A percentile compares a stretch with the other conserved stretches of the same genome.
Evolutionary conservation across 2,329 filamentous ascomycete genomes (phyloP).

Genomic region (Amylocarpus encephaloides): DNA sequence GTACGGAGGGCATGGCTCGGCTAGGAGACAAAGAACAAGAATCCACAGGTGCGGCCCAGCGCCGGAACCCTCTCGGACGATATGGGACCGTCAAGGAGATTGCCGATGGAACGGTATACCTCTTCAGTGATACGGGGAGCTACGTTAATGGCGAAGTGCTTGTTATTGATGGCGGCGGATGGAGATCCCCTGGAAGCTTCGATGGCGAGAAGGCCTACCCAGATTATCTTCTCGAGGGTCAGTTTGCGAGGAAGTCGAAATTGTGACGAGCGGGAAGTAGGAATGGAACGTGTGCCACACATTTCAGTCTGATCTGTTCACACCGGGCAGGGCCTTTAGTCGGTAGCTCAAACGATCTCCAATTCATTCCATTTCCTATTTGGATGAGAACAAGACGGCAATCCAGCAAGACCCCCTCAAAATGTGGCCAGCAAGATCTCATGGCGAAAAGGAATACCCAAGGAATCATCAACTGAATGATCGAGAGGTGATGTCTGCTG

Average conservation of each 20-base stretch:
- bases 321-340: no score
- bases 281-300: no score
- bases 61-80: slow-evolving; percentile 59
- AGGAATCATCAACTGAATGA: no score
- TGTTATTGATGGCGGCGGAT: slow-evolving; percentile 57
- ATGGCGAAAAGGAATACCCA: no score
- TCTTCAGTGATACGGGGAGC: slow-evolving; percentile 80
- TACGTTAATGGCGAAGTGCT: slow-evolving; percentile 80
- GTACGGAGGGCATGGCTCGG: slow-evolving; percentile 74
- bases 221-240: slow-evolving; percentile 25
- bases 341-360: no score
- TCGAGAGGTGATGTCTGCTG: no score
- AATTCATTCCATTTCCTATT: no score
- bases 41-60: slow-evolving; percentile 18
- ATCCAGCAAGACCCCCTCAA: no score
- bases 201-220: slow-evolving; percentile 24
- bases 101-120: slow-evolving; percentile 81
- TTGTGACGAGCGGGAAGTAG: neutral
- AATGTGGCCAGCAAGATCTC: no score
- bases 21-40: slow-evolving; percentile 35
- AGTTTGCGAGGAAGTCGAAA: slow-evolving; percentile 13
- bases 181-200: slow-evolving; percentile 20
- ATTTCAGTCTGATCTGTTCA: no score
- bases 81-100: slow-evolving; percentile 81
- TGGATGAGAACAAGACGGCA: no score